Evolutionary conservation across 768 basidiomycete genomes (phyloP).

Genomic region (Collybiopsis confluens): DNA sequence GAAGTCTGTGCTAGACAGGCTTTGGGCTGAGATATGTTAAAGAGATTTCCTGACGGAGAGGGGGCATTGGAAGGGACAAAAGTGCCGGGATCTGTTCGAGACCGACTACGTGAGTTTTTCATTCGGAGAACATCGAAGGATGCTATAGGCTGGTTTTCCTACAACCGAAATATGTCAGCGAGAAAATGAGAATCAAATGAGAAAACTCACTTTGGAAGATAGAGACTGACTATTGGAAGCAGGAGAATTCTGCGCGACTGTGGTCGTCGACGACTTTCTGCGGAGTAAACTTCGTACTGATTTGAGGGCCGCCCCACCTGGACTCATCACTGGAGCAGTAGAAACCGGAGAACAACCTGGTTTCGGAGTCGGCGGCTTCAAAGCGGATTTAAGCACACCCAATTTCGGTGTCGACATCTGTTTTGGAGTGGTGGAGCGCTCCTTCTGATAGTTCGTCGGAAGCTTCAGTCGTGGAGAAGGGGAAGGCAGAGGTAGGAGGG

Average conservation of each 20-base stretch:
- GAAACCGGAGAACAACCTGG: constrained; percentile 20
- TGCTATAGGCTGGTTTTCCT: constrained; percentile 7
- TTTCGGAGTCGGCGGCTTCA: constrained; percentile 29
- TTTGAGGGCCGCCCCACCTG: constrained; percentile 2
- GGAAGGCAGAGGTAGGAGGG: neutral
- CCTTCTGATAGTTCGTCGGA: neutral
- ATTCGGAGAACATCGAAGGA: constrained; percentile 4
- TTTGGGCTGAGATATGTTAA: constrained; percentile 9
- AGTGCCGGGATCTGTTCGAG: constrained; percentile 31
- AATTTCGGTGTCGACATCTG: constrained; percentile 25
- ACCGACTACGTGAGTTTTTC: constrained; percentile 21
- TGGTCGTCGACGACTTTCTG: constrained; percentile 8
- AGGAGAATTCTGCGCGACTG: neutral
- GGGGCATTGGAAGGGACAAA: neutral
- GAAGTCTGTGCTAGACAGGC: neutral
- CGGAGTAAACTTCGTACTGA: constrained; percentile 9
- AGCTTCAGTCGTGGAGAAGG: constrained; percentile 4
- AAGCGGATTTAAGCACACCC: constrained; percentile 30
- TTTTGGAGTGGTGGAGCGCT: constrained; percentile 4
- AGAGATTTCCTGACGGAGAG: neutral
- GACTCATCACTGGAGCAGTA: constrained; percentile 14
- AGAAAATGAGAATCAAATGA: neutral
- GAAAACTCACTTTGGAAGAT: neutral
- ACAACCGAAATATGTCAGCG: neutral
- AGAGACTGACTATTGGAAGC: neutral